These are phyloP conservation scores for Sugiyamaella lignohabitans DNA, from an alignment of 805 yeast genomes.

Conservation along the genomic window DNA sequence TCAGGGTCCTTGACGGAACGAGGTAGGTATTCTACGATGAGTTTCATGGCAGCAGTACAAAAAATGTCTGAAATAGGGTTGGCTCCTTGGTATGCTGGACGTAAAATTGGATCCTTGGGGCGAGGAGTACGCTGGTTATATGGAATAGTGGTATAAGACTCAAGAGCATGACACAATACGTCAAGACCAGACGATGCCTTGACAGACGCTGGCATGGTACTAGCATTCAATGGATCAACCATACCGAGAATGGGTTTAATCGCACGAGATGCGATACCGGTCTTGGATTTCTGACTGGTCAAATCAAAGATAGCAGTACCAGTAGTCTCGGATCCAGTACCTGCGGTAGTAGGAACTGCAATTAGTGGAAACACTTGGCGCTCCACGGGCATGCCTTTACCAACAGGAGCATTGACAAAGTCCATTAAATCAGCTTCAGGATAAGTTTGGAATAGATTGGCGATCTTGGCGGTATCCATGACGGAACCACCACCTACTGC, in stretches of 20 bases:
- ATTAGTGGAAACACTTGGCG: conserved; percentile 34
- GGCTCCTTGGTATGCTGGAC: conserved; percentile 40
- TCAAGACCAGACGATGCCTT: conserved; percentile 40
- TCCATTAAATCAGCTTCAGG: conserved; percentile 37
- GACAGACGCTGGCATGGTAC: conserved; percentile 37
- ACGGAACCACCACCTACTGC: conserved; percentile 45
- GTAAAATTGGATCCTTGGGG: conserved; percentile 32
- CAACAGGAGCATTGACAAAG: conserved; percentile 39
- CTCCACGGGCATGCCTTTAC: conserved; percentile 34
- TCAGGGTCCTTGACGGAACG: conserved; percentile 36
- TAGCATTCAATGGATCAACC: conserved; percentile 38
- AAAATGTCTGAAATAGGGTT: conserved; percentile 42
- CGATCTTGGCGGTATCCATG: conserved; percentile 42
- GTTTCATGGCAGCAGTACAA: conserved; percentile 37
- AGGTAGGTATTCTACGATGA: conserved; percentile 37
- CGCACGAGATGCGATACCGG: conserved; percentile 40
- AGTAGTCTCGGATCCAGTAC: conserved; percentile 43
- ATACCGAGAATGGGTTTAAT: conserved; percentile 39
- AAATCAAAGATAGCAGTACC: conserved; percentile 42
- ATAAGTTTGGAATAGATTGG: conserved; percentile 37
- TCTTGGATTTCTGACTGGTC: conserved; percentile 36
- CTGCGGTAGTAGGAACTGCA: conserved; percentile 43
- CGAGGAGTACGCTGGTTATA: conserved; percentile 35
- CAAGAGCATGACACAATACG: conserved; percentile 41
- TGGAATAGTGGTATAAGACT: conserved; percentile 42